Evolutionary conservation across 2,329 filamentous ascomycete species (phyloP).

Genomic region (Pestalotiopsis sp.): DNA sequence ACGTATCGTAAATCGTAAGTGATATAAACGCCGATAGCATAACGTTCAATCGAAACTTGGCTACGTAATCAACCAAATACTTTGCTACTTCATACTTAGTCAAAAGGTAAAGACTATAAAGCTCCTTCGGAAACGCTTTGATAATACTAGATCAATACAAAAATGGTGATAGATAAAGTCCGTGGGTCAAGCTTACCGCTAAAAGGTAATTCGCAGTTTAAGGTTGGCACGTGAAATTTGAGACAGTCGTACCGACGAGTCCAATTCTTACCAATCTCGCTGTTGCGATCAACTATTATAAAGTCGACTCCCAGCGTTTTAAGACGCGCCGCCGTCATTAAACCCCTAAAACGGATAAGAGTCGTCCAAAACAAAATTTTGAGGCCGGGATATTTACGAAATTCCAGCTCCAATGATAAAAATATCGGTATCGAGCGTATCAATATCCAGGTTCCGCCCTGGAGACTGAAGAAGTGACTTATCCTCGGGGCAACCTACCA

Average conservation of each 20-base stretch:
- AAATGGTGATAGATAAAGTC: background rate
- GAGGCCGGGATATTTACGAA: constrained; percentile 23
- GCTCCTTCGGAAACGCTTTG: constrained; percentile 5
- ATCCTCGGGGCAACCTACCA: constrained; percentile 30
- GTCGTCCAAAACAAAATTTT: background rate
- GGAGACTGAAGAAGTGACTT: constrained; percentile 24
- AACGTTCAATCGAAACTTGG: constrained; percentile 33
- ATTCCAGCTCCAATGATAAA: constrained; percentile 37
- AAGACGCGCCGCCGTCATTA: constrained; percentile 36
- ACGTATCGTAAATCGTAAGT: constrained; percentile 26
- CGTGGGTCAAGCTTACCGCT: constrained; percentile 24
- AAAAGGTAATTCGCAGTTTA: constrained; percentile 37
- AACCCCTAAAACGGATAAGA: constrained; percentile 22
- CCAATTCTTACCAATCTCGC: constrained; percentile 41
- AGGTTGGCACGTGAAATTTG: constrained; percentile 40
- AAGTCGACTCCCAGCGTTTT: constrained; percentile 39
- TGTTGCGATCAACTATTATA: constrained; percentile 38
- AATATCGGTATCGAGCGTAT: constrained; percentile 32
- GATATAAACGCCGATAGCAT: constrained; percentile 29
- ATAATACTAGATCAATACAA: background rate
- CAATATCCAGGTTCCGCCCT: constrained; percentile 17
- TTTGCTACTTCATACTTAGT: constrained; percentile 26
- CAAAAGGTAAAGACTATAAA: constrained; percentile 21
- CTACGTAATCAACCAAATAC: constrained; percentile 28
- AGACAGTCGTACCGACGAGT: constrained; percentile 38